These are phyloP conservation scores for Cucurbita moschata DNA, from an alignment of 306 rosid genomes.

Conservation along the genomic window DNA sequence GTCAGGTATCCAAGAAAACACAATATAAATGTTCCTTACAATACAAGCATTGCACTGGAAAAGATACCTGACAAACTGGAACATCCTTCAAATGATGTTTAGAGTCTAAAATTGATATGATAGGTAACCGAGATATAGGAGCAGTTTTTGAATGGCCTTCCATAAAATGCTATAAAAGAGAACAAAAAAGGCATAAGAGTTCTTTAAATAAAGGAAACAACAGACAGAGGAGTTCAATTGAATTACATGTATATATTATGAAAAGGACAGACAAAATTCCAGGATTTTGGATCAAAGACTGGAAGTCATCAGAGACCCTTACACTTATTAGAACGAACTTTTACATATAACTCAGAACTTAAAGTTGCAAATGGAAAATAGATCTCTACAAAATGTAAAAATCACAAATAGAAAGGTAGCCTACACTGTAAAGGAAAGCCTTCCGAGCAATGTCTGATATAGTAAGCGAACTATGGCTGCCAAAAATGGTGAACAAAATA, in stretches of 20 bases:
- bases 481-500: not conserved
- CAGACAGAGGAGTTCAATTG: not conserved
- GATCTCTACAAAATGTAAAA: not conserved
- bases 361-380: not conserved
- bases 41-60: constrained; percentile 12
- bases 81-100: constrained; percentile 77
- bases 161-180: constrained; percentile 74
- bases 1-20: constrained; percentile 15
- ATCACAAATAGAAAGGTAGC: constrained; percentile 13
- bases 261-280: not conserved
- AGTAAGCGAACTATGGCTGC: constrained; percentile 72
- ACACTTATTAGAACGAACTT: not conserved
- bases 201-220: not conserved
- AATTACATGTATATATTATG: not conserved
- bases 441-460: constrained; percentile 90
- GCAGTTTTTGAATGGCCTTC: constrained; percentile 82
- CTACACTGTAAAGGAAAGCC: constrained; percentile 96
- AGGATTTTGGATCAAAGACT: not conserved
- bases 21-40: constrained; percentile 12
- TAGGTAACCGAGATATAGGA: constrained; percentile 91
- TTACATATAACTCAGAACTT: not conserved
- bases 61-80: constrained; percentile 67
- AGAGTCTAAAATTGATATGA: constrained; percentile 61
- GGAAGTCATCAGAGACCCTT: not conserved
- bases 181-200: not conserved